These are phyloP conservation scores for Paecilomyces sp. DNA, from an alignment of 2,329 filamentous ascomycete genomes.

Conservation along the genomic window DNA sequence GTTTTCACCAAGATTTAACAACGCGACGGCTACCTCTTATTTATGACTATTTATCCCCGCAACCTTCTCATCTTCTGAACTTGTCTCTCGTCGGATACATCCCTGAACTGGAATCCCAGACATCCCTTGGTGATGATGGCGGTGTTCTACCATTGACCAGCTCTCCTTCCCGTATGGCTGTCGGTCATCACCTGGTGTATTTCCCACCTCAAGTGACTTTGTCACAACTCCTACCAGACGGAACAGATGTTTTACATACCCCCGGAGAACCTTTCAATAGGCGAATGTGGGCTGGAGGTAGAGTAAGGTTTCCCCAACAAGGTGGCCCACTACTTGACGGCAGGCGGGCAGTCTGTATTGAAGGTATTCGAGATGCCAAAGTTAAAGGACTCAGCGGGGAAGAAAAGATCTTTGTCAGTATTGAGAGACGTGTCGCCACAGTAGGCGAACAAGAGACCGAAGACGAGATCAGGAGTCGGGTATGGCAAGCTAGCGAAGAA, in stretches of 20 bases:
- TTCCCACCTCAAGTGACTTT: slow-evolving; percentile 66
- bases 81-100: slow-evolving; percentile 55
- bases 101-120: slow-evolving; percentile 18
- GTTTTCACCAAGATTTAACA: slow-evolving; percentile 39
- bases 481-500: slow-evolving; percentile 39
- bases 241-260: slow-evolving; percentile 72
- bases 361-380: slow-evolving; percentile 41
- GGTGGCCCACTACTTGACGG: slow-evolving; percentile 24
- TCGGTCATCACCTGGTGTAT: slow-evolving; percentile 75
- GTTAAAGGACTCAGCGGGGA: slow-evolving; percentile 47
- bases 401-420: slow-evolving; percentile 53
- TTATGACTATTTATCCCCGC: slow-evolving; percentile 54
- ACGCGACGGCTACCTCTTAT: slow-evolving; percentile 42
- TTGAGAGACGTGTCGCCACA: slow-evolving; percentile 47
- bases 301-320: slow-evolving; percentile 47
- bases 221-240: slow-evolving; percentile 64
- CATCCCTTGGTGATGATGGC: slow-evolving; percentile 13
- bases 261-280: slow-evolving; percentile 66
- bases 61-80: slow-evolving; percentile 58
- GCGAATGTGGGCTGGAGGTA: slow-evolving; percentile 85
- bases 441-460: slow-evolving; percentile 30
- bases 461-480: slow-evolving; percentile 27
- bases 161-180: slow-evolving; percentile 19
- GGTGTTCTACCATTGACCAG: slow-evolving; percentile 24
- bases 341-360: slow-evolving; percentile 35